These are phyloP conservation scores for Usnea hakonensis DNA, from an alignment of 495 filamentous ascomycete species.

Conservation along the genomic window DNA sequence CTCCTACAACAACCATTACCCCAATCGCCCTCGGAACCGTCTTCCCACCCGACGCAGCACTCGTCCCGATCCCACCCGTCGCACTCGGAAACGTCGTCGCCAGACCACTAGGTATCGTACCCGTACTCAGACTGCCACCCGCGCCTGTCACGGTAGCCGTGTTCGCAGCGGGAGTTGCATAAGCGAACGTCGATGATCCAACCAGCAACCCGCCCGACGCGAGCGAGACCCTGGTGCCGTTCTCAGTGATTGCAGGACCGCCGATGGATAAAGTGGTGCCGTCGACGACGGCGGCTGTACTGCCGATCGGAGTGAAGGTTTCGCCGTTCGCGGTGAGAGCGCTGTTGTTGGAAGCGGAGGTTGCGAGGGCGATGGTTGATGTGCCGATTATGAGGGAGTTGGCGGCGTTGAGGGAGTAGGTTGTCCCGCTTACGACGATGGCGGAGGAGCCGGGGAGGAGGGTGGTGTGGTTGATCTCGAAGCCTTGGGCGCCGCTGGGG, in stretches of 20 bases:
- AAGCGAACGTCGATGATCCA: constrained; percentile 11
- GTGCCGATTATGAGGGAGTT: constrained; percentile 11
- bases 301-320: constrained; percentile 10
- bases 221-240: constrained; percentile 6
- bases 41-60: background rate
- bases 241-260: background rate
- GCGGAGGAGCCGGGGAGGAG: constrained; percentile 6
- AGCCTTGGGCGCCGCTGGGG: background rate
- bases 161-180: constrained; percentile 5
- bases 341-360: background rate
- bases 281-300: constrained; percentile 6
- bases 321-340: constrained; percentile 7
- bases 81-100: background rate
- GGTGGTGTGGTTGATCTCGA: constrained; percentile 1
- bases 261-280: constrained; percentile 3
- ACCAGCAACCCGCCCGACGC: constrained; percentile 9
- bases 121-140: background rate
- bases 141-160: background rate
- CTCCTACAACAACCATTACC: no score
- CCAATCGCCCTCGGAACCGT: background rate
- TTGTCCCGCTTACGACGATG: constrained; percentile 3
- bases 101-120: background rate
- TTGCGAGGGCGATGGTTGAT: constrained; percentile 4
- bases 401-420: constrained; percentile 7
- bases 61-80: background rate